Percentiles rank a stretch among this genome's conserved stretches.
phyloP scores from a whole-genome alignment of 495 filamentous ascomycete species.

The Penicillium cinerascens region DNA sequence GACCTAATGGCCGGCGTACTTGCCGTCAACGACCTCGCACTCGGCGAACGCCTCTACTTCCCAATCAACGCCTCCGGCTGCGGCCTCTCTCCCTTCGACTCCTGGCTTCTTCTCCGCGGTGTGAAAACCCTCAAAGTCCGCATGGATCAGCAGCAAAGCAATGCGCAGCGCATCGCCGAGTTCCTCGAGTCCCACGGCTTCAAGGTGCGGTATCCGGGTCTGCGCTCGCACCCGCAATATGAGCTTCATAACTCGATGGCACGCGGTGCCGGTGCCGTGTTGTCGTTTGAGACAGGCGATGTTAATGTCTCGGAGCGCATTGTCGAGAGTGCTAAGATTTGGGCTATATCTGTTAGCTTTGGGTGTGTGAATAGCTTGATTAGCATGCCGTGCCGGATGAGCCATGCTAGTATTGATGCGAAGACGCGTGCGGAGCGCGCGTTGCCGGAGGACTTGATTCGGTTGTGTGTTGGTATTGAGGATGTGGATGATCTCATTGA shows the following conservation, averaged over 20 bases:
- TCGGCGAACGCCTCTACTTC: constrained; percentile 91
- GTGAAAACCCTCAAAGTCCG: constrained; percentile 95
- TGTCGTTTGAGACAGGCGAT: constrained; percentile 94
- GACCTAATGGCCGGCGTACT: constrained; percentile 98
- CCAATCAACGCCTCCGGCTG: constrained; percentile 95
- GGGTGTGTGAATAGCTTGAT: constrained; percentile 98
- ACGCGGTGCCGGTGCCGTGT: constrained; percentile 85
- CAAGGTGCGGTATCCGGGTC: constrained; percentile 88
- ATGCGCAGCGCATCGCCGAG: constrained; percentile 83
- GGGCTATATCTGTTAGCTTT: constrained; percentile 94
- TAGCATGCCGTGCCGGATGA: constrained; percentile 99
- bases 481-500: constrained; percentile 91
- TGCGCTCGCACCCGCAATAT: constrained; percentile 94
- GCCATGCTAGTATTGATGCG: constrained; percentile 95
- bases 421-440: constrained; percentile 85
- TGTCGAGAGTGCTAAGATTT: constrained; percentile 85
- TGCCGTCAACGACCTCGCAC: constrained; percentile 72
- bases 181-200: constrained; percentile 92
- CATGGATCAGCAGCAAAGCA: constrained; percentile 96
- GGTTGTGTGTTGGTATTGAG: constrained; percentile 95
- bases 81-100: constrained; percentile 90
- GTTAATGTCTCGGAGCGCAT: constrained; percentile 78
- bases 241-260: constrained; percentile 94
- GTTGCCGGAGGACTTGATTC: constrained; percentile 94
- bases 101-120: constrained; percentile 89